Percentiles rank a stretch among this genome's conserved stretches.
Evolutionary conservation across 495 filamentous ascomycete species (phyloP).

Genomic region (Aspergillus haitiensis): DNA sequence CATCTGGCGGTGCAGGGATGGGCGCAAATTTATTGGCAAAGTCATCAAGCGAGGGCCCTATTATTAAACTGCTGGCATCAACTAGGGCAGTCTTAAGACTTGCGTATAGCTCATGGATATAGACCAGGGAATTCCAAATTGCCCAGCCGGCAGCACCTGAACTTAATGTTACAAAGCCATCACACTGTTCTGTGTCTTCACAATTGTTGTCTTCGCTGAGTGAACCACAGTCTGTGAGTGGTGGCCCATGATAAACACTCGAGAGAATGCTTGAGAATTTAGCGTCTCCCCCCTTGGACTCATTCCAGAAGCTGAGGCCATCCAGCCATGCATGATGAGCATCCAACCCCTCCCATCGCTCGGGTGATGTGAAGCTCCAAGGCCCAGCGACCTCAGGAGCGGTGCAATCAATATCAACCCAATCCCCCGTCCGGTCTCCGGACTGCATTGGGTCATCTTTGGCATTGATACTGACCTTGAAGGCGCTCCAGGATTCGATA

Average conservation of each 20-base stretch:
- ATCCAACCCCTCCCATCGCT: constrained; percentile 27
- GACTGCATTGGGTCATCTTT: background rate
- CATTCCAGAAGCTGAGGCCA: constrained; percentile 12
- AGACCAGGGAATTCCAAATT: background rate
- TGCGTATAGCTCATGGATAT: constrained; percentile 24
- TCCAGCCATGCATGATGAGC: constrained; percentile 27
- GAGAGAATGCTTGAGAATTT: constrained; percentile 7
- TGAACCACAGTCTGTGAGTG: constrained; percentile 21
- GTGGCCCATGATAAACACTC: background rate
- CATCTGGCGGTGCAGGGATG: constrained; percentile 20
- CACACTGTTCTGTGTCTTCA: constrained; percentile 7
- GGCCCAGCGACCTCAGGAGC: constrained; percentile 5
- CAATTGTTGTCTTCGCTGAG: constrained; percentile 5
- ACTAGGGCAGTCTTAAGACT: constrained; percentile 12
- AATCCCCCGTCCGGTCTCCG: constrained; percentile 19
- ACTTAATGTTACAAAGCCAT: background rate
- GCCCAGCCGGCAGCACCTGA: background rate
- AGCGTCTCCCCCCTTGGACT: background rate
- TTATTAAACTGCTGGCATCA: constrained; percentile 3
- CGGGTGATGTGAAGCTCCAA: background rate
- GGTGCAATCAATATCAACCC: constrained; percentile 26
- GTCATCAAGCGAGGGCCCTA: constrained; percentile 17
- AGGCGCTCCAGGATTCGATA: background rate
- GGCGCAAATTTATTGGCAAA: constrained; percentile 36
- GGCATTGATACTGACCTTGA: background rate